Evolutionary conservation across 1,284 basidiomycete genomes (phyloP).

Genomic region (Pyrrhoderma noxium): DNA sequence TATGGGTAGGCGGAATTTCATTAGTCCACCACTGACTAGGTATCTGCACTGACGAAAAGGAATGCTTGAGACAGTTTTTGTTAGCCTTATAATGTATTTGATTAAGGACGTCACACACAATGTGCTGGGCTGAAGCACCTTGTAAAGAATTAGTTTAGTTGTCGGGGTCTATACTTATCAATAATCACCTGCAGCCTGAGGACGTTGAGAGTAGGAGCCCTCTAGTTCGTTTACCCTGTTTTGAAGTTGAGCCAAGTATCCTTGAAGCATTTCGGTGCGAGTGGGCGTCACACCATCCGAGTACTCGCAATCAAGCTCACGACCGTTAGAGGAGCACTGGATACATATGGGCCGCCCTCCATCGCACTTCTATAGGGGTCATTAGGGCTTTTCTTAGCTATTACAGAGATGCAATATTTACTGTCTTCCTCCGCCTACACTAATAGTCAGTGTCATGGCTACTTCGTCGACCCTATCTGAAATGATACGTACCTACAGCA

Average conservation of each 20-base stretch:
- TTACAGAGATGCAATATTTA: slow-evolving; percentile 14
- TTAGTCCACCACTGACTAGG: slow-evolving; percentile 10
- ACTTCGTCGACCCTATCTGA: neutral
- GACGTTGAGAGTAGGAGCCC: neutral
- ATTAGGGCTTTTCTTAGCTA: neutral
- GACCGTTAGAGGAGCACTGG: slow-evolving; percentile 30
- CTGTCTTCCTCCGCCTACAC: slow-evolving; percentile 35
- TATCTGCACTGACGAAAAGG: neutral
- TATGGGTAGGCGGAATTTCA: slow-evolving; percentile 8
- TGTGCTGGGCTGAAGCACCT: no score
- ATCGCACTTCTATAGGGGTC: slow-evolving; percentile 32
- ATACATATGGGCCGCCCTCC: slow-evolving; percentile 32
- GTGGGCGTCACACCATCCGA: slow-evolving; percentile 29
- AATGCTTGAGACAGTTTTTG: neutral
- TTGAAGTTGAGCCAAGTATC: slow-evolving; percentile 31
- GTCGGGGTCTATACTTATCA: neutral
- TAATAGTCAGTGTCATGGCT: neutral
- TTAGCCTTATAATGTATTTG: neutral
- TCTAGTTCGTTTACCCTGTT: slow-evolving; percentile 34
- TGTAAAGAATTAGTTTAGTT: no score
- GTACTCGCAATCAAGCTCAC: slow-evolving; percentile 37
- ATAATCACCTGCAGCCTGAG: neutral
- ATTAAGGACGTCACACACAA: no score
- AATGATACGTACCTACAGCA: slow-evolving; percentile 22
- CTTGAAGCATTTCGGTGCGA: slow-evolving; percentile 32